These are phyloP conservation scores for Sisymbrium altissimum DNA, from an alignment of 345 rosid genomes.

Conservation along the genomic window DNA sequence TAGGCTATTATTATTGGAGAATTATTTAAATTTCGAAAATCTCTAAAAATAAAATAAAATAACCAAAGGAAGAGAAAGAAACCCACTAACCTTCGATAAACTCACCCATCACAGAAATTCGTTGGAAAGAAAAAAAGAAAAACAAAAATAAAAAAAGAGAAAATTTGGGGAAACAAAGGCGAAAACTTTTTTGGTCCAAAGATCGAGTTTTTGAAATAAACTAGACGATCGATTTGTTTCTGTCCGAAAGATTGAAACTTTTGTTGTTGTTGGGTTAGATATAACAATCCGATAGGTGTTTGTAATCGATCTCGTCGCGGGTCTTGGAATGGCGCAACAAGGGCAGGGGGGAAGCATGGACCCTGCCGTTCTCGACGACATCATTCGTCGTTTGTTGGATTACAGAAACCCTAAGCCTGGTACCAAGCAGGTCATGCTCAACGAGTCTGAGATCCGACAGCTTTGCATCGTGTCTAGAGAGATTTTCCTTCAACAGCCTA, in stretches of 20 bases:
- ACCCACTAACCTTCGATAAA: constrained; percentile 35
- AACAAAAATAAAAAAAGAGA: background rate
- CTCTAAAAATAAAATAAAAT: background rate
- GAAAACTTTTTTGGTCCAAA: constrained; percentile 29
- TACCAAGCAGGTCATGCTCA: constrained; percentile 70
- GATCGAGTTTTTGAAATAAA: constrained; percentile 13
- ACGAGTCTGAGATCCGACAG: constrained; percentile 83
- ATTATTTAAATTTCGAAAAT: background rate
- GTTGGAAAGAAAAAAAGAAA: constrained; percentile 6
- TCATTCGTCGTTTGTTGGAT: constrained; percentile 63
- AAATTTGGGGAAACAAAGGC: constrained; percentile 26
- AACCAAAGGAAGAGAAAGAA: constrained; percentile 13
- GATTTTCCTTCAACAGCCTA: constrained; percentile 83
- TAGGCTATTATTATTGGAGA: constrained; percentile 6
- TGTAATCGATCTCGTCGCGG: constrained; percentile 15
- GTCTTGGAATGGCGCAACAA: constrained; percentile 48
- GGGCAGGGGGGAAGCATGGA: constrained; percentile 60
- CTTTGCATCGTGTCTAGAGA: constrained; percentile 62
- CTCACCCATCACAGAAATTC: constrained; percentile 27
- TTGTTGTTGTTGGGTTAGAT: too few relatives aligned
- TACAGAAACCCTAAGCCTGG: constrained; percentile 59
- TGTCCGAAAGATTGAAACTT: constrained; percentile 26
- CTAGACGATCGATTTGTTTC: constrained; percentile 11
- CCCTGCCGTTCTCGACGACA: constrained; percentile 62
- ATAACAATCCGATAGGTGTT: background rate